Conservation (phyloP, 495 filamentous ascomycete genomes). For the Daldinia grandis region DNA sequence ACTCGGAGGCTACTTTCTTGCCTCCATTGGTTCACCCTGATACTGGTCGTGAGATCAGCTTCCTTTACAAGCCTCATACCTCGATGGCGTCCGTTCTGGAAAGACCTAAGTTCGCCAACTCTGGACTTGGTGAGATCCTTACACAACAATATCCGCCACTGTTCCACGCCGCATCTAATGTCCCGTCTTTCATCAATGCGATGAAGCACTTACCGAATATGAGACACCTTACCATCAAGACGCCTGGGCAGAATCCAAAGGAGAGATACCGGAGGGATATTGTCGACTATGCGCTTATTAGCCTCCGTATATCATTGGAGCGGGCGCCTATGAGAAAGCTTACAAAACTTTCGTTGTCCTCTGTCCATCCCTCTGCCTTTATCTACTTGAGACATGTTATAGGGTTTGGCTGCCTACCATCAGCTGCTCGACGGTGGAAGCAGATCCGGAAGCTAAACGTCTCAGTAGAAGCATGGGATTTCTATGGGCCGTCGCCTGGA, state of each 20-base stretch:
- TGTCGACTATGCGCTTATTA: slow-evolving; percentile 85
- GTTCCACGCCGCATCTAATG: slow-evolving; percentile 86
- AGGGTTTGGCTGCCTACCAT: slow-evolving; percentile 72
- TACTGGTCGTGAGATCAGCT: slow-evolving; percentile 75
- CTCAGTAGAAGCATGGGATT: slow-evolving; percentile 70
- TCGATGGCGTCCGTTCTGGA: slow-evolving; percentile 55
- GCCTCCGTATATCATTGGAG: slow-evolving; percentile 78
- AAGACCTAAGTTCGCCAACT: slow-evolving; percentile 70
- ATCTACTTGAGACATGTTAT: slow-evolving; percentile 72
- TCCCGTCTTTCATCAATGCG: slow-evolving; percentile 76
- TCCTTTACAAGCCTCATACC: slow-evolving; percentile 76
- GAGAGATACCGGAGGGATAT: slow-evolving; percentile 75
- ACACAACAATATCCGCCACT: slow-evolving; percentile 82
- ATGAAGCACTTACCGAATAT: slow-evolving; percentile 69
- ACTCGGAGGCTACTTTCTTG: slow-evolving; percentile 75
- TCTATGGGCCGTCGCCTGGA: slow-evolving; percentile 59
- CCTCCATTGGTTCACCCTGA: slow-evolving; percentile 75
- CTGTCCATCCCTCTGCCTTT: slow-evolving; percentile 73
- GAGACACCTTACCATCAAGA: slow-evolving; percentile 73
- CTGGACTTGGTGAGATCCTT: slow-evolving; percentile 71
- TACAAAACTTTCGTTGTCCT: slow-evolving; percentile 68
- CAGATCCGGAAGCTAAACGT: slow-evolving; percentile 76
- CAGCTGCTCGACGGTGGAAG: slow-evolving; percentile 69
- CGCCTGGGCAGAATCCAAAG: slow-evolving; percentile 70
- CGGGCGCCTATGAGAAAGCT: slow-evolving; percentile 67